Conservation (phyloP, 2,329 filamentous ascomycete genomes). For the Nigrospora oryzae region DNA sequence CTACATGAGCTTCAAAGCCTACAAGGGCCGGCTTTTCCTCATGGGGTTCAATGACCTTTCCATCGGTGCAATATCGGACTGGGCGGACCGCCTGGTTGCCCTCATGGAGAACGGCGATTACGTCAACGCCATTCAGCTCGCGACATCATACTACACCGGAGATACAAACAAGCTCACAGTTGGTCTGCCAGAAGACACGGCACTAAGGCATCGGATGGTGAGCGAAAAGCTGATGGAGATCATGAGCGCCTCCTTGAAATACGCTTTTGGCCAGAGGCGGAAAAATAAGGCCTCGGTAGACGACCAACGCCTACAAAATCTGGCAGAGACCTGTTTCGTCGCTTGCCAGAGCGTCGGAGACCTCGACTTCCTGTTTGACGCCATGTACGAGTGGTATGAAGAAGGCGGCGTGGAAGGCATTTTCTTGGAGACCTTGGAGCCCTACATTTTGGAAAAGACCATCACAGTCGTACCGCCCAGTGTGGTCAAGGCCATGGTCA, state of each 20-base stretch:
- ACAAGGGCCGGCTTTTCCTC: constrained; percentile 88
- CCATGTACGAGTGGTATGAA: constrained; percentile 85
- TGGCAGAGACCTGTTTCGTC: constrained; percentile 75
- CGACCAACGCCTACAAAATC: constrained; percentile 59
- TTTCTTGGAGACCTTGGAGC: constrained; percentile 83
- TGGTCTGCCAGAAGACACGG: constrained; percentile 78
- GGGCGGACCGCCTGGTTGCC: constrained; percentile 88
- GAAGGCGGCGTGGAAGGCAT: constrained; percentile 63
- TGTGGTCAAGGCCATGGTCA: constrained; percentile 78
- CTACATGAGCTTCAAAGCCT: constrained; percentile 93
- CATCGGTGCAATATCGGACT: constrained; percentile 88
- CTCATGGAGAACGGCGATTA: constrained; percentile 97
- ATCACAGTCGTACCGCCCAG: constrained; percentile 71
- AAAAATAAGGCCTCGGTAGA: constrained; percentile 35
- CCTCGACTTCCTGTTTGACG: constrained; percentile 79
- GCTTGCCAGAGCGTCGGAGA: constrained; percentile 75
- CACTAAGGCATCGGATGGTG: constrained; percentile 70
- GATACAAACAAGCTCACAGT: constrained; percentile 91
- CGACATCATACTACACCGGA: constrained; percentile 85
- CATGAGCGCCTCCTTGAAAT: constrained; percentile 84
- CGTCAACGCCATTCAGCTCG: constrained; percentile 81
- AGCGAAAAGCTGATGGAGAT: constrained; percentile 86
- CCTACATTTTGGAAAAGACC: constrained; percentile 72
- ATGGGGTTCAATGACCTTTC: constrained; percentile 91
- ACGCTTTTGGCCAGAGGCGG: constrained; percentile 66